phyloP scores from a whole-genome alignment of 2,329 filamentous ascomycete genomes.

The Pseudogymnoascus sp. region DNA sequence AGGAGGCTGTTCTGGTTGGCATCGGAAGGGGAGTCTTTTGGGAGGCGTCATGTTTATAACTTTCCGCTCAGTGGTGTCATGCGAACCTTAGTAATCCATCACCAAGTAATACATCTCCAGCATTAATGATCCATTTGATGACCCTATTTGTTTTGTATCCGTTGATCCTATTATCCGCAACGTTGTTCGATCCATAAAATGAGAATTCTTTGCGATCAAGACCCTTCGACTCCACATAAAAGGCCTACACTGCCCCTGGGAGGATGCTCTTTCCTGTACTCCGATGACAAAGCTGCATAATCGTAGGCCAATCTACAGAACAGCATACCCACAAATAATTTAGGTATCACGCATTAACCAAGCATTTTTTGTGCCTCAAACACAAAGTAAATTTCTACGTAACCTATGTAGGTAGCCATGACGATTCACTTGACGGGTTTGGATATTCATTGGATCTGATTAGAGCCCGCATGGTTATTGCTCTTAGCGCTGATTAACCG shows the following conservation, averaged over 20 bases:
- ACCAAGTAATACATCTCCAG: not conserved
- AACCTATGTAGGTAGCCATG: not conserved
- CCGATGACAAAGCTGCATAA: slow-evolving; percentile 1
- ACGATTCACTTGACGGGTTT: not conserved
- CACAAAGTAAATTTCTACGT: not conserved
- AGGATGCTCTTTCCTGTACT: not conserved
- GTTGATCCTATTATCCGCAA: not conserved
- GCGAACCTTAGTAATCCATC: slow-evolving; percentile 7
- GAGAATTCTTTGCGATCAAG: not conserved
- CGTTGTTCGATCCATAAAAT: not conserved
- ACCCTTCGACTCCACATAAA: not conserved
- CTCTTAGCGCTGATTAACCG: not conserved
- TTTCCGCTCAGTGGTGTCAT: not conserved
- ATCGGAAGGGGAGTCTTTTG: not conserved
- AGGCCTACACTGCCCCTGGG: not conserved
- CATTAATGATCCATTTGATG: not conserved
- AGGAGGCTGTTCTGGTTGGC: not conserved
- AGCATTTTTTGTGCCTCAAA: not conserved
- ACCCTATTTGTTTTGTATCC: not conserved
- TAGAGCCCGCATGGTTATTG: not conserved
- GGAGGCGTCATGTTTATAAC: not conserved
- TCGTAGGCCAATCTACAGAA: not conserved
- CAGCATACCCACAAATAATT: not conserved
- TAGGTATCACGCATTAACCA: slow-evolving; percentile 1
- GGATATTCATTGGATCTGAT: not conserved